Percentiles rank a stretch among this genome's conserved stretches.
phyloP scores from a whole-genome alignment of 208 protist species.

The Trypanosoma grayi region DNA sequence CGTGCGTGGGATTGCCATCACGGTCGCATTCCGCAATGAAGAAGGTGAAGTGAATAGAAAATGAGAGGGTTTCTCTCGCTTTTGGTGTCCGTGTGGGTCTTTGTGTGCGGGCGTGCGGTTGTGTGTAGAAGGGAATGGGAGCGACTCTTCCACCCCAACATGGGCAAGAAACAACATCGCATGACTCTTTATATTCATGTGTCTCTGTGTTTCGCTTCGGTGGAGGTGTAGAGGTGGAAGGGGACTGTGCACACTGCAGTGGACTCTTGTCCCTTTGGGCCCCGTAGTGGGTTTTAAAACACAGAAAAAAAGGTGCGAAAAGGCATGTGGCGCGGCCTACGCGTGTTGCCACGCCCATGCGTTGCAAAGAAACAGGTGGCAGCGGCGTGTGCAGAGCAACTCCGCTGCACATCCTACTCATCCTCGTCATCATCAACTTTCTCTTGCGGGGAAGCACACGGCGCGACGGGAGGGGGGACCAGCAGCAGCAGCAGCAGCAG shows the following conservation, averaged over 20 bases:
- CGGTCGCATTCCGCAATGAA: constrained; percentile 11
- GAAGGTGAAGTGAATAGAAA: too few relatives aligned
- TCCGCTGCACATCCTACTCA: background rate
- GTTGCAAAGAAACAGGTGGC: background rate
- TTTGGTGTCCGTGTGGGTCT: background rate
- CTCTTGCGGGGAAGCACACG: too few relatives aligned
- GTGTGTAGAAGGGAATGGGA: too few relatives aligned
- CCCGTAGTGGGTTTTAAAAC: background rate
- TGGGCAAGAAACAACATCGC: too few relatives aligned
- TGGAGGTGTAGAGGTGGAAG: too few relatives aligned
- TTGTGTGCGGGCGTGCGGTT: background rate
- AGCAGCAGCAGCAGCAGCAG: background rate
- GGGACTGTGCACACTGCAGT: too few relatives aligned
- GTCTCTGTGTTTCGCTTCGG: background rate
- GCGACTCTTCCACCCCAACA: too few relatives aligned
- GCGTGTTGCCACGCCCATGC: background rate
- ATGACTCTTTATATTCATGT: too few relatives aligned
- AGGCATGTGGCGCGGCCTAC: constrained; percentile 1
- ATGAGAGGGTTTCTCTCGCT: background rate
- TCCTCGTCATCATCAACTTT: background rate
- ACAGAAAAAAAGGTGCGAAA: background rate
- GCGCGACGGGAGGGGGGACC: background rate
- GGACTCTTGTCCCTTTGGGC: too few relatives aligned
- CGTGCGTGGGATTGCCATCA: constrained; percentile 11
- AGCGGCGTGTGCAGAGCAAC: background rate